Percentiles rank a stretch among this genome's conserved stretches.
phyloP scores from a whole-genome alignment of 2,329 filamentous ascomycete species.

The Neoscytalidium dimidiatum region DNA sequence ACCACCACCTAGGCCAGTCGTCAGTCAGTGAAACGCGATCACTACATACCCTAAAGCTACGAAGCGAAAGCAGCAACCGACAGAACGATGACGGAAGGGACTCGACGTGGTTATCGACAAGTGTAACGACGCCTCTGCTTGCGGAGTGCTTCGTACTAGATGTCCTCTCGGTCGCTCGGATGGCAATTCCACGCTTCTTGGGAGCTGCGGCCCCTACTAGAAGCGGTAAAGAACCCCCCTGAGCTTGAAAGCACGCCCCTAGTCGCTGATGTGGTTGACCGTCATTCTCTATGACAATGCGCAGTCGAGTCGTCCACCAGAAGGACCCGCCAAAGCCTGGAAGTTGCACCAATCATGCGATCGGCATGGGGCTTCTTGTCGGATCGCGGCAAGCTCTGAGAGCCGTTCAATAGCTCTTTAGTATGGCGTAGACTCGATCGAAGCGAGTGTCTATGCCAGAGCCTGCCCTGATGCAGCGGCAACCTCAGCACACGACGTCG shows the following conservation, averaged over 20 bases:
- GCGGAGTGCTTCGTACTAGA: neutral
- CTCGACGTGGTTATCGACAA: neutral
- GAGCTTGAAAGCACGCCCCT: neutral
- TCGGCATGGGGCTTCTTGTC: neutral
- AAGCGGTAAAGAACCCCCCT: neutral
- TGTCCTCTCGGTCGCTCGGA: neutral
- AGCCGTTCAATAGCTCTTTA: neutral
- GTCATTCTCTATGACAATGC: neutral
- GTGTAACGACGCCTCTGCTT: neutral
- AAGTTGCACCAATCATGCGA: neutral
- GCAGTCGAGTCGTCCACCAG: neutral
- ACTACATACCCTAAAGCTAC: neutral
- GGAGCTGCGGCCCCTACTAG: neutral
- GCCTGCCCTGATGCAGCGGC: neutral
- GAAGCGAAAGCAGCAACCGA: neutral
- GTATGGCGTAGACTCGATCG: no score
- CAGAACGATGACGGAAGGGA: neutral
- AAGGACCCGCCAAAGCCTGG: neutral
- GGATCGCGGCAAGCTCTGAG: neutral
- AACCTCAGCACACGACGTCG: neutral
- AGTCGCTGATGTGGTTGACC: neutral
- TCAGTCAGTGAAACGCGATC: conserved; percentile 14
- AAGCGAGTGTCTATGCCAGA: neutral
- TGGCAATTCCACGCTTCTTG: neutral
- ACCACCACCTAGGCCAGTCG: conserved; percentile 63